Evolutionary conservation across 768 basidiomycete genomes (phyloP).

Genomic region (Amanita pseudoporphyria): DNA sequence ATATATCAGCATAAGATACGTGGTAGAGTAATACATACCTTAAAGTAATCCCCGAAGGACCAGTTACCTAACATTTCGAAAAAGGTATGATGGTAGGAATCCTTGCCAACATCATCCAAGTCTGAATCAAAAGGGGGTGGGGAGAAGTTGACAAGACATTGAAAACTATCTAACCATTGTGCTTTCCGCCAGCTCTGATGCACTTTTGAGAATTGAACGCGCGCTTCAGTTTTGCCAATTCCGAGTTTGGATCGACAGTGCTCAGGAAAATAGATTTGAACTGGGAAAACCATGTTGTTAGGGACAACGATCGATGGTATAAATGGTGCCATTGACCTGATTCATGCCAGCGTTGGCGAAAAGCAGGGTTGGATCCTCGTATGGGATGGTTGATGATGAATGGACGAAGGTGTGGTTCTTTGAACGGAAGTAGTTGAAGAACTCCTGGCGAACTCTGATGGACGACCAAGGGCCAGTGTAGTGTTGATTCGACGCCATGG

Average conservation of each 20-base stretch:
- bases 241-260: constrained; percentile 91
- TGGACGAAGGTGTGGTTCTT: constrained; percentile 83
- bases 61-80: constrained; percentile 99
- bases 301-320: neutral
- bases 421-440: constrained; percentile 80
- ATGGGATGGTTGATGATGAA: constrained; percentile 89
- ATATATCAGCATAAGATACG: constrained; percentile 6
- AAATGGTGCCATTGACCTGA: constrained; percentile 39
- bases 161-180: constrained; percentile 63
- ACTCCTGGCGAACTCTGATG: constrained; percentile 74
- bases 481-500: constrained; percentile 25
- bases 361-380: constrained; percentile 94
- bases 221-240: constrained; percentile 82
- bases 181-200: constrained; percentile 97
- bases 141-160: neutral
- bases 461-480: constrained; percentile 64
- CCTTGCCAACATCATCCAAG: constrained; percentile 97
- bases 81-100: constrained; percentile 96
- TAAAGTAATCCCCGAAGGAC: constrained; percentile 99
- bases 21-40: constrained; percentile 37
- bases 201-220: constrained; percentile 98
- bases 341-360: constrained; percentile 99
- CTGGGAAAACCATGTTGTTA: constrained; percentile 37
- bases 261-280: constrained; percentile 98
- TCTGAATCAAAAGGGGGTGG: constrained; percentile 42